phyloP scores from a whole-genome alignment of 441 rosid species.

The Adansonia madagascariensis region DNA sequence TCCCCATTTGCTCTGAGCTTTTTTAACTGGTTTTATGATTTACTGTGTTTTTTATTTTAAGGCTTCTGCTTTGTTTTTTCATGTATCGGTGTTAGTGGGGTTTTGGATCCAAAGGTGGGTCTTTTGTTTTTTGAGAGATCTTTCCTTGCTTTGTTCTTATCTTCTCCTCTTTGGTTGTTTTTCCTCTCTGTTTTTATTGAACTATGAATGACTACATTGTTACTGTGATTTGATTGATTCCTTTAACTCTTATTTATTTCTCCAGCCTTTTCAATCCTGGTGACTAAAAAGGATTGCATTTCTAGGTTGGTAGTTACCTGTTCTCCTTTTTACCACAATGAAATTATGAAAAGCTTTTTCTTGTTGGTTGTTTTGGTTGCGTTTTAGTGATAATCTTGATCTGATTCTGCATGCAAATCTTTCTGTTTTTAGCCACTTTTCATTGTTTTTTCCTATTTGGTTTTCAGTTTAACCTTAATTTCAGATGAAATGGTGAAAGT shows the following conservation, averaged over 20 bases:
- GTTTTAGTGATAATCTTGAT: conserved; percentile 16
- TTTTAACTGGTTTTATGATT: too few species aligned
- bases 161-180: conserved; percentile 30
- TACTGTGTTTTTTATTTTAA: too few species aligned
- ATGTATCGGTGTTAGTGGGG: conserved; percentile 44
- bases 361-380: not conserved
- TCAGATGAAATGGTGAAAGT: not conserved
- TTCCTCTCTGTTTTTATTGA: not conserved
- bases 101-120: conserved; percentile 46
- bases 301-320: conserved; percentile 20
- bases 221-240: conserved; percentile 19
- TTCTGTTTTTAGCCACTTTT: not conserved
- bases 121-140: conserved; percentile 42
- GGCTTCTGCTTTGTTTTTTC: conserved; percentile 36
- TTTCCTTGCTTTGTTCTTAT: conserved; percentile 34
- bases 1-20: too few species aligned
- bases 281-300: conserved; percentile 23
- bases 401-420: conserved; percentile 27
- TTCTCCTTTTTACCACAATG: conserved; percentile 13
- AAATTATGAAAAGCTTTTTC: not conserved
- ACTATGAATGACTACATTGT: conserved; percentile 24
- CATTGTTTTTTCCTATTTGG: not conserved
- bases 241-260: not conserved
- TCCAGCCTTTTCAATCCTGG: not conserved
- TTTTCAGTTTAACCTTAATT: conserved; percentile 1